Base-by-base conservation (phyloP, 495 filamentous ascomycete species). In the Glonium stellatum region DNA sequence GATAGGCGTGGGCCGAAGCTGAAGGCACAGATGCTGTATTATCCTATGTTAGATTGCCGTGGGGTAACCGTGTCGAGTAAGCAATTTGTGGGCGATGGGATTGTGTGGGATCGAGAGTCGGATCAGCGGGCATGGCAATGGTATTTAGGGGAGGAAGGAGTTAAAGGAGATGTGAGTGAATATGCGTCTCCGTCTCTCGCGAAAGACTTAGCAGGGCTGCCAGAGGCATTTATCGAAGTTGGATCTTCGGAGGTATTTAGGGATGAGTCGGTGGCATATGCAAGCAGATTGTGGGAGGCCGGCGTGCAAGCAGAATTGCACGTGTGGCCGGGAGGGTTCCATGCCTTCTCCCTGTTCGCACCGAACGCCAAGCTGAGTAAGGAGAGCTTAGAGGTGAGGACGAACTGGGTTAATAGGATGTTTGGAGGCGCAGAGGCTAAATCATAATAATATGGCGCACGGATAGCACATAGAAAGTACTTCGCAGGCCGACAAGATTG, bases 11-110 rank as follows among this genome's bases (percentile, higher is more conserved):
- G 57, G 5, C 79, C 78, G 13, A 67, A 65, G 6, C 65, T 81
- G 8, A 73, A 67, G 18, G 73, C 76, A 55, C 79, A 81, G 64
- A 69, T 80, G 5, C 69, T 81, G 31, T 71, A 79, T 31, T 80
- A 80, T 44, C 79, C 79, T 4, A 76, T 77, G 67, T 59, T 80
- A 34, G 79, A 83, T 57, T 76, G 66, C 34, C 55, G 63, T 13
- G 63, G 54, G 18, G 41, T 47, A 8, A 51, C 48, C 6, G 13
- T 51, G 10, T 51, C 48, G 25, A 31, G 21, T 9, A 25, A 51
- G 48, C 48, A 51, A 9, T 51, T 51, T 27, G 48, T 15, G 21
- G 39, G 39, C 39, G 25, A 23, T 4, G 48, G 48, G 25, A 31
- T 15, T 22, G 18, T 22, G 25, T 51, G 48, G 48, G 25, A 23